Percentiles rank a stretch among this genome's conserved stretches.
Conservation (phyloP, 805 yeast species). For the Lipomyces anomalus region DNA sequence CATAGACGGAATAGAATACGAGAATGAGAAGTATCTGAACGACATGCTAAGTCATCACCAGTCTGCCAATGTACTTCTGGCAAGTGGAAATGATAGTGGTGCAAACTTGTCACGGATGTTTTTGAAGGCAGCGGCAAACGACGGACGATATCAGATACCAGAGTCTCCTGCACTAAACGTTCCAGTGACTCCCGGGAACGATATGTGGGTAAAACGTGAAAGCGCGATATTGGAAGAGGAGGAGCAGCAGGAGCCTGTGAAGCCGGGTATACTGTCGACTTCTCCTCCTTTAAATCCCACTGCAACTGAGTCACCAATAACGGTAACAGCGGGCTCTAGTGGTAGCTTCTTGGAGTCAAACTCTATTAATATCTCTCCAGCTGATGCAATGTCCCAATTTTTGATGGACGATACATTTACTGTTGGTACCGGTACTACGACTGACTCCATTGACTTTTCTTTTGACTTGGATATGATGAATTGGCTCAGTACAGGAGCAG, state of each 20-base stretch:
- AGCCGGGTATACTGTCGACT: too few species aligned
- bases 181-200: too few species aligned
- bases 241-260: too few species aligned
- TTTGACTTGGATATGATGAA: constrained; percentile 25
- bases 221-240: too few species aligned
- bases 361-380: constrained; percentile 22
- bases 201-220: too few species aligned
- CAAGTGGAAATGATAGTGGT: constrained; percentile 16
- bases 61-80: too few species aligned
- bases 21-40: constrained; percentile 20
- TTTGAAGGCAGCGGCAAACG: constrained; percentile 23
- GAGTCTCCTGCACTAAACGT: constrained; percentile 15
- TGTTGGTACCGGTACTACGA: constrained; percentile 14
- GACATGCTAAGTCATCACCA: too few species aligned
- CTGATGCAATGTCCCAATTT: constrained; percentile 24
- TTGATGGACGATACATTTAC: constrained; percentile 22
- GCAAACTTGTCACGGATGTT: constrained; percentile 20
- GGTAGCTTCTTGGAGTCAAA: too few species aligned
- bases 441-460: constrained; percentile 15
- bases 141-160: constrained; percentile 22
- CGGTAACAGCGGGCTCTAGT: too few species aligned
- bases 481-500: constrained; percentile 14
- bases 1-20: too few species aligned
- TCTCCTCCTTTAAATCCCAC: too few species aligned
- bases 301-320: too few species aligned